These are phyloP conservation scores for Rhizopogon vesiculosus DNA, from an alignment of 768 basidiomycete genomes.

Conservation along the genomic window DNA sequence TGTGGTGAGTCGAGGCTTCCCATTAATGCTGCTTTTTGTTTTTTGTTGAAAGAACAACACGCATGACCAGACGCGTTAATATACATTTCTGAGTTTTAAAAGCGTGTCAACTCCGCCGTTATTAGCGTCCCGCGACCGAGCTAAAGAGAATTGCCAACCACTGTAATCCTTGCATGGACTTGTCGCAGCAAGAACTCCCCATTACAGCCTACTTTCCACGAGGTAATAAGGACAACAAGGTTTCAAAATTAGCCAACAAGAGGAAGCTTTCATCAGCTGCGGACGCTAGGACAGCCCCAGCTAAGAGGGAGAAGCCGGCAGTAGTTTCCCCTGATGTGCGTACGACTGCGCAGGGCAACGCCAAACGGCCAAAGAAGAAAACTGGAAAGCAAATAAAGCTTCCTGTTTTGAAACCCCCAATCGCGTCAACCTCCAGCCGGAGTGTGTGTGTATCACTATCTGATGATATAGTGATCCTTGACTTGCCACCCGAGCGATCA, in stretches of 20 bases:
- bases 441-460: background rate
- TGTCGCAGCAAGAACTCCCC: slow-evolving; percentile 29
- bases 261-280: background rate
- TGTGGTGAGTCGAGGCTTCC: slow-evolving; percentile 27
- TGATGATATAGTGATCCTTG: background rate
- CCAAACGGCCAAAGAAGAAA: background rate
- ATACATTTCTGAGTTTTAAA: slow-evolving; percentile 24
- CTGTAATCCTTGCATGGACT: slow-evolving; percentile 16
- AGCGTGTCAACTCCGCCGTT: slow-evolving; percentile 37
- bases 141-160: background rate
- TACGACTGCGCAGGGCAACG: background rate
- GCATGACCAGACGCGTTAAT: slow-evolving; percentile 18
- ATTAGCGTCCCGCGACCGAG: background rate
- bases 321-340: background rate
- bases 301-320: slow-evolving; percentile 11
- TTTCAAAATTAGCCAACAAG: slow-evolving; percentile 1
- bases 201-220: slow-evolving; percentile 23
- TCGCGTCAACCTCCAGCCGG: background rate
- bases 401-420: background rate
- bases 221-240: slow-evolving; percentile 7
- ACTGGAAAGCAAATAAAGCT: background rate
- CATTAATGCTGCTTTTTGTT: slow-evolving; percentile 1
- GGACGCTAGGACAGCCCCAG: slow-evolving; percentile 2
- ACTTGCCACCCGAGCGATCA: background rate
- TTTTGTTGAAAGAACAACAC: background rate